phyloP scores from a whole-genome alignment of 176 grass and related monocot genomes.

The Thinopyrum elongatum region DNA sequence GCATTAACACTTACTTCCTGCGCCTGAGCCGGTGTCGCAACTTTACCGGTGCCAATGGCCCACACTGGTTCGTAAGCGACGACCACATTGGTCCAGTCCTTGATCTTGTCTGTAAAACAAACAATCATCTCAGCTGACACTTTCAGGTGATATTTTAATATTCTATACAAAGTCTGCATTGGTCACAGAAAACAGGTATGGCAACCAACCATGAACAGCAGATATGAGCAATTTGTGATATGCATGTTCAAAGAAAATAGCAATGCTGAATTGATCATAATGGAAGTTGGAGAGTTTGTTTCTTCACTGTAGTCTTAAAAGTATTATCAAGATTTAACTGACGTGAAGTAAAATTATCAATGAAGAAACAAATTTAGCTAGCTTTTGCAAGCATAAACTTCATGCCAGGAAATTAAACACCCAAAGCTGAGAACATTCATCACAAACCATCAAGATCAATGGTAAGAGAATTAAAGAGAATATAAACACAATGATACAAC shows the following conservation, averaged over 20 bases:
- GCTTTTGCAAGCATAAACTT: background rate
- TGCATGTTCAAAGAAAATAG: background rate
- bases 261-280: background rate
- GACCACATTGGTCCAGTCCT: constrained; percentile 85
- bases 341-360: background rate
- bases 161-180: background rate
- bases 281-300: background rate
- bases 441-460: background rate
- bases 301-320: background rate
- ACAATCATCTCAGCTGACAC: background rate
- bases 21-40: constrained; percentile 86
- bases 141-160: background rate
- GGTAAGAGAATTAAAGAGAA: background rate
- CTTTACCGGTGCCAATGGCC: constrained; percentile 99
- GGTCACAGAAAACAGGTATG: background rate
- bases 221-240: background rate
- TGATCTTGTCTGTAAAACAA: constrained; percentile 71
- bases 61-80: constrained; percentile 96
- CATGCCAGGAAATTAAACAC: background rate
- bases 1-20: constrained; percentile 76
- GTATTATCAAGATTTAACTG: background rate
- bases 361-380: background rate
- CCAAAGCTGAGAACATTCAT: background rate
- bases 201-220: background rate
- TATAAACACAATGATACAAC: background rate